Base-by-base conservation (phyloP, 2,329 filamentous ascomycete genomes). In the Penicillium fuscoglaucum region DNA sequence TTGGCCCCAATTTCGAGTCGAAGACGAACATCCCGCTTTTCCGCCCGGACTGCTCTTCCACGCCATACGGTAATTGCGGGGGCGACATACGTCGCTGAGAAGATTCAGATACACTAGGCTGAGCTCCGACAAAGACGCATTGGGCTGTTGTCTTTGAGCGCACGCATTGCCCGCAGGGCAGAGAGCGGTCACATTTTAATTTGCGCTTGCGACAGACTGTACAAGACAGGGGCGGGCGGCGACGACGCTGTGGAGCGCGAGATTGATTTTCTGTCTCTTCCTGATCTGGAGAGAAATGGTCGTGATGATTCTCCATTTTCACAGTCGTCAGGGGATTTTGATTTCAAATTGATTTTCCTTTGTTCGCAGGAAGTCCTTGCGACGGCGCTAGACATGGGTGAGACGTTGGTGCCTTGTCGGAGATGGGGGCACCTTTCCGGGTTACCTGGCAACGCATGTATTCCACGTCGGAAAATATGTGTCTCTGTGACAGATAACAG, bases 171-270 rank as follows among this genome's bases (percentile, higher is more conserved):
- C 80, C 81, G 70, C 90, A 93, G 60, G 90, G 88, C 51, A 88
- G 83, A 21, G 80, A 75, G 70, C 90, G 91, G 77, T 90, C 87
- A 76, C 90, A 93, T 72, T 90, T 90, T 56, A 92, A 79, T 75
- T 93, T 93, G 41, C 90, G 83, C 24, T 89, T 84, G 40, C 90
- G 83, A 70, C 88, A 91, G 72, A 89, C 85, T 35, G 88, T 81
- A 70, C 87, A 90, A 29, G 85, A 88, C 7, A 61, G 84, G 83
- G 72, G 90, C 87, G 79, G 88, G 83, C 68, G 85, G 81, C 78
- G 88, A 84, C 62, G 68, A n/a, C 71, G 79, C 33, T 84, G 80
- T 3, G 56, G 44, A 46, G 40, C 17, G 21, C 31, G 51, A 12
- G 21, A 28, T n/a, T 39, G n/a, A 17, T 61, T 58, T 19, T 39